phyloP scores from a whole-genome alignment of 345 rosid species.

The Toxicodendron radicans region DNA sequence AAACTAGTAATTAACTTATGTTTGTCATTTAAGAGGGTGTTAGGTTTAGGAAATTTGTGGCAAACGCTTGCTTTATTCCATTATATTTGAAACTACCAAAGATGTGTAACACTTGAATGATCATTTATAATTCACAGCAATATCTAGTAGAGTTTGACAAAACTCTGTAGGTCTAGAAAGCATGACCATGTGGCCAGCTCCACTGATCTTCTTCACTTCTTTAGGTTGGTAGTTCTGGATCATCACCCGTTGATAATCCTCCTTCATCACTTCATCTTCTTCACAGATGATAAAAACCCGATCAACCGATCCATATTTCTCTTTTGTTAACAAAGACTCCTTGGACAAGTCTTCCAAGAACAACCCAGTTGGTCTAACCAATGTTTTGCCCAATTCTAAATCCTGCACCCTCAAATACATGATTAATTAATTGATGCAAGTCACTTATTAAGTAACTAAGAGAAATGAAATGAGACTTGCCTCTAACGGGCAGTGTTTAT shows the following conservation, averaged over 20 bases:
- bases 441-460: background rate
- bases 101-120: too few relatives aligned
- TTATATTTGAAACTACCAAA: too few relatives aligned
- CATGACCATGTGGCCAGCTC: constrained; percentile 38
- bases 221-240: constrained; percentile 21
- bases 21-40: too few relatives aligned
- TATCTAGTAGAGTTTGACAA: constrained; percentile 13
- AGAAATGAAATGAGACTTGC: constrained; percentile 3
- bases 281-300: constrained; percentile 30
- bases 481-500: constrained; percentile 20
- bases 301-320: constrained; percentile 26
- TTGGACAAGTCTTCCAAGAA: constrained; percentile 27
- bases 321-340: constrained; percentile 29
- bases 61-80: too few relatives aligned
- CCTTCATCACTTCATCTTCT: constrained; percentile 31
- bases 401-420: constrained; percentile 19
- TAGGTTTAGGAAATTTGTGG: too few relatives aligned
- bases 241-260: constrained; percentile 33
- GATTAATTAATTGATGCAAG: too few relatives aligned
- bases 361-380: constrained; percentile 32
- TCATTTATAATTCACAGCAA: constrained; percentile 12
- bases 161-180: constrained; percentile 30
- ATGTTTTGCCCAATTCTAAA: constrained; percentile 32
- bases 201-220: constrained; percentile 20
- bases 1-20: too few relatives aligned